Evolutionary conservation across 441 rosid genomes (phyloP).

Genomic region (Pelargonium fulgidum): DNA sequence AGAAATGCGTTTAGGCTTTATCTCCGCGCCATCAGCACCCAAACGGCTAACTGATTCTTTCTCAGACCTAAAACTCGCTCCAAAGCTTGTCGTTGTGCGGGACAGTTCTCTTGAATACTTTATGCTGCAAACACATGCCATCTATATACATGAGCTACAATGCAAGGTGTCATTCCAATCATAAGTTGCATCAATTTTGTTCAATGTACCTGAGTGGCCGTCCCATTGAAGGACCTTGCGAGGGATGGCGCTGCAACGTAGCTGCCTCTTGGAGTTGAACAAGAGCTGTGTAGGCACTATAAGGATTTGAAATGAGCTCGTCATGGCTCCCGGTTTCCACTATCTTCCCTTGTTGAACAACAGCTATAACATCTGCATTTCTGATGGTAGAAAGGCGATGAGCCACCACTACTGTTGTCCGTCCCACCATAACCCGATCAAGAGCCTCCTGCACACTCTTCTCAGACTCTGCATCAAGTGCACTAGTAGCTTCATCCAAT

Average conservation of each 20-base stretch:
- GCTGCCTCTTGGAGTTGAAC: slow-evolving; percentile 91
- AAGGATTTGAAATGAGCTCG: slow-evolving; percentile 81
- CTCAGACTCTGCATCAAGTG: slow-evolving; percentile 95
- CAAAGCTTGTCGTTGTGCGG: slow-evolving; percentile 53
- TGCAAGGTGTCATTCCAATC: no score
- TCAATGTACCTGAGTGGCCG: slow-evolving; percentile 49
- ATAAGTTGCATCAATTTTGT: not conserved
- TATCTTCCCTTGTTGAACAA: slow-evolving; percentile 90
- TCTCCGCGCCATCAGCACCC: slow-evolving; percentile 36
- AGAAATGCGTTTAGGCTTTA: slow-evolving; percentile 90
- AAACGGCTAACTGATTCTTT: slow-evolving; percentile 55
- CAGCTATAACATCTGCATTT: slow-evolving; percentile 97
- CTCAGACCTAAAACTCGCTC: slow-evolving; percentile 71
- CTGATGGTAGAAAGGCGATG: slow-evolving; percentile 96
- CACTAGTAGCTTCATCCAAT: slow-evolving; percentile 96
- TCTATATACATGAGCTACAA: not conserved
- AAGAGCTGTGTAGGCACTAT: slow-evolving; percentile 82
- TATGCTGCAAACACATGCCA: slow-evolving; percentile 27
- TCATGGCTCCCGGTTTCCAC: slow-evolving; percentile 91
- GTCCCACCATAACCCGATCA: slow-evolving; percentile 96
- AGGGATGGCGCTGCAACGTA: slow-evolving; percentile 51
- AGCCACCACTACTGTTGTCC: slow-evolving; percentile 94
- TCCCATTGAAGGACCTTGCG: slow-evolving; percentile 43
- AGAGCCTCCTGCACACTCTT: slow-evolving; percentile 97
- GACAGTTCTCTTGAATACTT: slow-evolving; percentile 65